A percentile compares a stretch with the other conserved stretches of the same genome.
Evolutionary conservation across 2,329 filamentous ascomycete genomes (phyloP).

Genomic region (Cadophora sp.): DNA sequence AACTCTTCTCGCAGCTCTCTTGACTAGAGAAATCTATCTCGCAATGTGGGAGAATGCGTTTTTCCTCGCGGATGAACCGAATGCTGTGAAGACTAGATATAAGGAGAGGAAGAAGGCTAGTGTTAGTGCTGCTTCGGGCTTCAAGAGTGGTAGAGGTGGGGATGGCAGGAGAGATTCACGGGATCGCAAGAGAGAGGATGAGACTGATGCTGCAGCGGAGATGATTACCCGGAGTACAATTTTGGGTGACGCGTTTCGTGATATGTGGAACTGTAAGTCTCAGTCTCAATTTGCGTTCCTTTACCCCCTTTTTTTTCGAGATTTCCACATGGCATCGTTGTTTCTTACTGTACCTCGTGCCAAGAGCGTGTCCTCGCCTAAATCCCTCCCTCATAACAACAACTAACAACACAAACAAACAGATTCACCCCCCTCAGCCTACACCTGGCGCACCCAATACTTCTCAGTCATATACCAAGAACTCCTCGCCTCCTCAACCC

Average conservation of each 20-base stretch:
- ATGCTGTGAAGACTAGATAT: conserved; percentile 1
- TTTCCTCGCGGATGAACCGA: not conserved
- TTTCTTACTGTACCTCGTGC: too few relatives aligned
- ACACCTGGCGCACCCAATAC: conserved; percentile 8
- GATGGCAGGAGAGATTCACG: not conserved
- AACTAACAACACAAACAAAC: not conserved
- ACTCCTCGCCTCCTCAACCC: not conserved
- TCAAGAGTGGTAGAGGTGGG: too few relatives aligned
- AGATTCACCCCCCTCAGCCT: conserved; percentile 4
- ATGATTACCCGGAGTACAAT: conserved; percentile 8
- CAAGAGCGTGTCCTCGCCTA: not conserved
- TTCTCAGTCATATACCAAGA: conserved; percentile 5
- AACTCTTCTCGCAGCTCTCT: not conserved
- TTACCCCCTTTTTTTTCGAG: too few relatives aligned
- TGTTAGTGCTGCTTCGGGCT: too few relatives aligned
- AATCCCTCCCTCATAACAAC: not conserved
- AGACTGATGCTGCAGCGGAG: not conserved
- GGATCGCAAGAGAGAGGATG: too few relatives aligned
- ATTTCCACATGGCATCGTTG: too few relatives aligned
- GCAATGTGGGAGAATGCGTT: conserved; percentile 12
- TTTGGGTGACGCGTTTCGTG: not conserved
- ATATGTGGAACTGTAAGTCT: conserved; percentile 11
- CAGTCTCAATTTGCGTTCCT: too few relatives aligned
- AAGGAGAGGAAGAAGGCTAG: not conserved
- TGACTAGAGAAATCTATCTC: conserved; percentile 4